Evolutionary conservation across 441 rosid species (phyloP).

Genomic region (Populus hybrid): DNA sequence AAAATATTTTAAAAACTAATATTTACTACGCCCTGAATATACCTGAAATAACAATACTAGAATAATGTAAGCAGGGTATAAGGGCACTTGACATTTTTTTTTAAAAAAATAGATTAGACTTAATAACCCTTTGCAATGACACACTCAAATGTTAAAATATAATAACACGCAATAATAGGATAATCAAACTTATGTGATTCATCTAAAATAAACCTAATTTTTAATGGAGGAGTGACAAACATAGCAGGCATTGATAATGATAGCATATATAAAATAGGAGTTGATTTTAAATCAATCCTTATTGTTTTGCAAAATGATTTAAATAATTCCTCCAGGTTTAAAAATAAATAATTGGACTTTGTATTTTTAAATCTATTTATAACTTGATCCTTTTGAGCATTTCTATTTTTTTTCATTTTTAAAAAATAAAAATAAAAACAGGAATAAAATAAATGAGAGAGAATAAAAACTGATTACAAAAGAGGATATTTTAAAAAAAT

Average conservation of each 20-base stretch:
- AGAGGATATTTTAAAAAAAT: no score
- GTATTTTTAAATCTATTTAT: not conserved
- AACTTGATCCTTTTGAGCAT: not conserved
- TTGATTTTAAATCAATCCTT: not conserved
- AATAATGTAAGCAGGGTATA: no score
- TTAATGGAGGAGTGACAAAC: not conserved
- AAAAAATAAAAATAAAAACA: no score
- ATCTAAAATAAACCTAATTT: not conserved
- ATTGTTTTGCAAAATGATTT: not conserved
- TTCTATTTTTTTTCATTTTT: no score
- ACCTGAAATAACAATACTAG: no score
- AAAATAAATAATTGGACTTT: no score
- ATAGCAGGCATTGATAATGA: slow-evolving; percentile 11
- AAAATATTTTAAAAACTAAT: no score
- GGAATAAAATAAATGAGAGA: not conserved
- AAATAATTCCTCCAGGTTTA: not conserved
- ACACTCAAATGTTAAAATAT: no score
- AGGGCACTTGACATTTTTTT: no score
- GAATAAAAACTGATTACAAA: not conserved
- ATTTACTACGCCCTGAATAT: not conserved
- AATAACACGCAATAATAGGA: not conserved
- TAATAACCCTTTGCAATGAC: not conserved
- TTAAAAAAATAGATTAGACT: no score
- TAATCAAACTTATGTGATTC: not conserved
- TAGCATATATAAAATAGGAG: not conserved